phyloP scores from a whole-genome alignment of 352 stramenopile genomes.

The Thalassiosira gravida region DNA sequence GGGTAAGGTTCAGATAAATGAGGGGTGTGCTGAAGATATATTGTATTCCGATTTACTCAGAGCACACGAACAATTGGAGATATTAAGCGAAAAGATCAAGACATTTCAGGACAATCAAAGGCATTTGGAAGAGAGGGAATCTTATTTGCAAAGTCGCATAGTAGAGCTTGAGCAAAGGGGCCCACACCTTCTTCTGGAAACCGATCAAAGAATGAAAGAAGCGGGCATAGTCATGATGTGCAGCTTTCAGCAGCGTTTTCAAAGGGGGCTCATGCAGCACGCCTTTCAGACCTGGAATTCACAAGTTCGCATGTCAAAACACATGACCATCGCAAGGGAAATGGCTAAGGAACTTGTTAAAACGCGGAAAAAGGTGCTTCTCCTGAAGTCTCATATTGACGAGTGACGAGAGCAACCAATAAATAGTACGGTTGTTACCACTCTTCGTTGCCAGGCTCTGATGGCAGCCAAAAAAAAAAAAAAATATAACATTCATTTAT shows the following conservation, averaged over 20 bases:
- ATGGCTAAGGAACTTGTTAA: conserved; percentile 56
- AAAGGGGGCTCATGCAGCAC: conserved; percentile 15
- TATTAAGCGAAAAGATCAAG: conserved; percentile 42
- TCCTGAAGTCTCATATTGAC: conserved; percentile 58
- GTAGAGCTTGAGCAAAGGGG: conserved; percentile 47
- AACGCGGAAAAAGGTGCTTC: conserved; percentile 53
- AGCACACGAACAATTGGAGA: conserved; percentile 53
- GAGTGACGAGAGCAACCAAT: too few relatives aligned
- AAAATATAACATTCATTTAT: too few relatives aligned
- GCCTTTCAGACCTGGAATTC: conserved; percentile 48
- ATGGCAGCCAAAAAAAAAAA: too few relatives aligned
- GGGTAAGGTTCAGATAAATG: conserved; percentile 2
- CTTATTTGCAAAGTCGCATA: conserved; percentile 38
- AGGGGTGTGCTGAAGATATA: conserved; percentile 21
- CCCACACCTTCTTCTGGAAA: conserved; percentile 5
- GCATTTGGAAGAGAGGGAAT: conserved; percentile 50
- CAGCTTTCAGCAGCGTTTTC: conserved; percentile 39
- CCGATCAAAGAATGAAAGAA: conserved; percentile 50
- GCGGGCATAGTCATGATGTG: conserved; percentile 27
- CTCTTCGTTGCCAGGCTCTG: too few relatives aligned
- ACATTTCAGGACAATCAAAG: conserved; percentile 49
- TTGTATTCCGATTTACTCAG: conserved; percentile 54
- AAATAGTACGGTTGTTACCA: too few relatives aligned
- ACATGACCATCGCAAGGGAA: conserved; percentile 50
- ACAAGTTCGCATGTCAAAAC: conserved; percentile 44